Conservation (phyloP, 768 basidiomycete genomes). For the Russula foetens region DNA sequence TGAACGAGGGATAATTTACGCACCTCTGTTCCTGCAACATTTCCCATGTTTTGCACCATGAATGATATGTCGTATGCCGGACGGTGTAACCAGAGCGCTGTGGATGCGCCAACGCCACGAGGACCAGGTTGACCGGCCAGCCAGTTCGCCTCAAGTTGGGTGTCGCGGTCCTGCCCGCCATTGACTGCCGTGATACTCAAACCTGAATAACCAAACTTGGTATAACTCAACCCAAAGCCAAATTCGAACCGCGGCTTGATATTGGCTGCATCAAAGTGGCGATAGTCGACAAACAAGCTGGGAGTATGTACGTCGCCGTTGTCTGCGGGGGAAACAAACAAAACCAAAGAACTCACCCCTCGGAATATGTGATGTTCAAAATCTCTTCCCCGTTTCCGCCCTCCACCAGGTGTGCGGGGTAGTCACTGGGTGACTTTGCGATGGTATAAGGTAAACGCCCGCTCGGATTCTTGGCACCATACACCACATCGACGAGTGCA, state of each 20-base stretch:
- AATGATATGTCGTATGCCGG: slow-evolving; percentile 59
- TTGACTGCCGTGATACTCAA: slow-evolving; percentile 40
- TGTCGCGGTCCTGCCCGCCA: slow-evolving; percentile 28
- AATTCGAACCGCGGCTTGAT: slow-evolving; percentile 82
- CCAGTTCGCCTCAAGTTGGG: slow-evolving; percentile 44
- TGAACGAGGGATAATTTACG: too few species aligned
- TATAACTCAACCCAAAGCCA: slow-evolving; percentile 85
- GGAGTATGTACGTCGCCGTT: too few species aligned
- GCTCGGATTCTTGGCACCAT: slow-evolving; percentile 65
- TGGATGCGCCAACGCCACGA: slow-evolving; percentile 47
- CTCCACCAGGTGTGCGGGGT: background rate
- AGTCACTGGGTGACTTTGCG: slow-evolving; percentile 37
- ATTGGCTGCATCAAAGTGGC: slow-evolving; percentile 42
- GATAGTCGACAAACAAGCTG: slow-evolving; percentile 28
- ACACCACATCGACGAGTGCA: slow-evolving; percentile 67
- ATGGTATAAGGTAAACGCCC: slow-evolving; percentile 66
- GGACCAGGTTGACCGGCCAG: slow-evolving; percentile 48
- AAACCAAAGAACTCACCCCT: slow-evolving; percentile 20
- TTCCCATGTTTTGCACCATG: slow-evolving; percentile 56
- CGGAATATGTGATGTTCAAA: slow-evolving; percentile 19
- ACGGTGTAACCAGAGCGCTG: slow-evolving; percentile 62
- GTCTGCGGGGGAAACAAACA: background rate
- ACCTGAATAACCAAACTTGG: slow-evolving; percentile 63
- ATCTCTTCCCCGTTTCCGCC: background rate
- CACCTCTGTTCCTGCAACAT: slow-evolving; percentile 57